These are phyloP conservation scores for Paramecium tetraurelia DNA, from an alignment of 73 alveolate genomes.

Conservation along the genomic window DNA sequence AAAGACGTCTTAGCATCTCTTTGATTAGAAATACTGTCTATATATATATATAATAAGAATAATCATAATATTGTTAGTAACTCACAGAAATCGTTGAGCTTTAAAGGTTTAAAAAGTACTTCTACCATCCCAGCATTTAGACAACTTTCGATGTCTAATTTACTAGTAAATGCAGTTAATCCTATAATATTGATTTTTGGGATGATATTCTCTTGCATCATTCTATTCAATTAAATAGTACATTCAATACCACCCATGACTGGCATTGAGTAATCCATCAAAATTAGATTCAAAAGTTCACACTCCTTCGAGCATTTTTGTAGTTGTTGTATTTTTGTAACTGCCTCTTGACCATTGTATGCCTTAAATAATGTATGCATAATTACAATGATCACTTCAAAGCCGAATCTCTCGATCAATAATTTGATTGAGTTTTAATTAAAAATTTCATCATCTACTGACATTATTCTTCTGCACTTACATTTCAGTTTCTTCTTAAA, in stretches of 20 bases:
- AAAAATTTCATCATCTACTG: constrained; percentile 45
- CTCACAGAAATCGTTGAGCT: not conserved
- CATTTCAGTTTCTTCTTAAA: not conserved
- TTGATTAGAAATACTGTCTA: not conserved
- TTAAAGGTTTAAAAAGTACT: constrained; percentile 21
- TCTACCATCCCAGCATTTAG: not conserved
- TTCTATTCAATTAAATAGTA: not conserved
- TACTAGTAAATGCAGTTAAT: constrained; percentile 44
- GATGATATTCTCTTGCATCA: not conserved
- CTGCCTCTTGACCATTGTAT: not conserved
- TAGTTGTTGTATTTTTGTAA: not conserved
- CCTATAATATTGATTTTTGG: not conserved
- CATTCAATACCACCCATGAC: constrained; percentile 10
- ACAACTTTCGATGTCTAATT: not conserved
- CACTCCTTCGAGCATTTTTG: not conserved
- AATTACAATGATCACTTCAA: not conserved
- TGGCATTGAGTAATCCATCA: constrained; percentile 46
- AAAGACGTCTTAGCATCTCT: not conserved
- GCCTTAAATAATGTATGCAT: not conserved
- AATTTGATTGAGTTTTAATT: constrained; percentile 12
- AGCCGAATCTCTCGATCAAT: not conserved
- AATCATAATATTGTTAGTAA: not conserved
- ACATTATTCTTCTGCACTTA: not conserved
- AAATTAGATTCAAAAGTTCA: not conserved
- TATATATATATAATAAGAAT: not conserved